A percentile compares a stretch with the other conserved stretches of the same genome.
phyloP scores from a whole-genome alignment of 495 filamentous ascomycete genomes.

The Tuber umbilicatum region DNA sequence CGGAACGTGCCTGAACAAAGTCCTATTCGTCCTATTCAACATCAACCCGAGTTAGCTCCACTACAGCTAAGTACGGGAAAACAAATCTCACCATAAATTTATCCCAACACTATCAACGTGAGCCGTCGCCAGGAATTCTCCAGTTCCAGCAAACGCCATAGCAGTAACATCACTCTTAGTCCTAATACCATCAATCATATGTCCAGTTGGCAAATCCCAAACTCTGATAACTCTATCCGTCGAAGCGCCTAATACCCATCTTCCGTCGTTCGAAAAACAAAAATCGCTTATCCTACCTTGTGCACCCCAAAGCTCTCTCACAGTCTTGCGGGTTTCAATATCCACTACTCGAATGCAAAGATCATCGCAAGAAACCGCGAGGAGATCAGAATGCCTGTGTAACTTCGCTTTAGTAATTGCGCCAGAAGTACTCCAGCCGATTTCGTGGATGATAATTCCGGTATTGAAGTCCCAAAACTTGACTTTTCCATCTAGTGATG shows the following conservation, averaged over 20 bases:
- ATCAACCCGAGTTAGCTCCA: constrained; percentile 11
- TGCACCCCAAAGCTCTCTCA: constrained; percentile 89
- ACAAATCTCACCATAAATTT: constrained; percentile 60
- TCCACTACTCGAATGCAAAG: constrained; percentile 82
- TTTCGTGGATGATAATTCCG: constrained; percentile 67
- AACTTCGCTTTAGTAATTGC: constrained; percentile 68
- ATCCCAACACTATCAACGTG: constrained; percentile 80
- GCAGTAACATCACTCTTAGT: constrained; percentile 68
- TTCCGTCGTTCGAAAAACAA: constrained; percentile 83
- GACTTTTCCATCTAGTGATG: constrained; percentile 82
- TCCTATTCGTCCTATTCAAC: constrained; percentile 62
- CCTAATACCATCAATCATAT: constrained; percentile 83
- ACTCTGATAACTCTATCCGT: constrained; percentile 75
- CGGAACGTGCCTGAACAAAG: constrained; percentile 78
- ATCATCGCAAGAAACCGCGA: constrained; percentile 86
- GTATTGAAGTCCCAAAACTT: constrained; percentile 96
- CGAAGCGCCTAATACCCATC: constrained; percentile 86
- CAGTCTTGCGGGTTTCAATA: constrained; percentile 77
- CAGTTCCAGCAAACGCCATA: constrained; percentile 78
- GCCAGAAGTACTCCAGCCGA: constrained; percentile 80
- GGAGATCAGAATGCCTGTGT: constrained; percentile 72
- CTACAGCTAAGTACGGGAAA: background rate
- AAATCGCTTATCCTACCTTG: constrained; percentile 76
- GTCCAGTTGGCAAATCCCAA: constrained; percentile 93
- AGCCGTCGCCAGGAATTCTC: constrained; percentile 86